Conservation (phyloP, 1,139 yeast genomes). For the Taphrina wiesneri region DNA sequence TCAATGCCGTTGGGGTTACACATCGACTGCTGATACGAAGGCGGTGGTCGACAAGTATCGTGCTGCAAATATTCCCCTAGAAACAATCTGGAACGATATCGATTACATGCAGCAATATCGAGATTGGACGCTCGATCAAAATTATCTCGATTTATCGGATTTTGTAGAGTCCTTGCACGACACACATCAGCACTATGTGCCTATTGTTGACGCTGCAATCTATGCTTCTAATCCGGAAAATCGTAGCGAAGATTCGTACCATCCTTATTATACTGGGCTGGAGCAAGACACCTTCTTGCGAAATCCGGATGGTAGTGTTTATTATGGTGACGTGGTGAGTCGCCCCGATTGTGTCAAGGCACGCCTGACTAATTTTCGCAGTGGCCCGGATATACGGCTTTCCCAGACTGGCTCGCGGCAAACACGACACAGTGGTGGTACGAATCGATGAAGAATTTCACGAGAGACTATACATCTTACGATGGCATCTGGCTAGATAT, state of each 20-base stretch:
- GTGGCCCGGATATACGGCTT: slow-evolving; percentile 78
- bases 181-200: slow-evolving; percentile 43
- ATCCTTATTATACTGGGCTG: slow-evolving; percentile 44
- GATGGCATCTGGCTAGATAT: slow-evolving; percentile 49
- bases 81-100: slow-evolving; percentile 89
- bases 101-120: slow-evolving; percentile 59
- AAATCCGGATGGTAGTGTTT: slow-evolving; percentile 54
- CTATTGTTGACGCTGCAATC: slow-evolving; percentile 48
- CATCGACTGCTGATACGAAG: slow-evolving; percentile 76
- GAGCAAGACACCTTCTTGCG: slow-evolving; percentile 45
- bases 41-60: slow-evolving; percentile 69
- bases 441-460: slow-evolving; percentile 40
- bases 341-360: too few relatives aligned
- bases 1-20: slow-evolving; percentile 96
- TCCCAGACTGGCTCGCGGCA: slow-evolving; percentile 46
- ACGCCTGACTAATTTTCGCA: too few relatives aligned
- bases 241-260: slow-evolving; percentile 43
- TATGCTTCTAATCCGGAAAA: slow-evolving; percentile 43
- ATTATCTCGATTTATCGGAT: slow-evolving; percentile 41
- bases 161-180: slow-evolving; percentile 7
- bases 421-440: slow-evolving; percentile 45
- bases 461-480: slow-evolving; percentile 35
- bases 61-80: slow-evolving; percentile 72
- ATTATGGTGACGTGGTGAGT: slow-evolving; percentile 67
- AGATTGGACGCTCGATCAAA: slow-evolving; percentile 47